A percentile compares a stretch with the other conserved stretches of the same genome.
Evolutionary conservation across 257 asterid genomes (phyloP).

Genomic region (Solanum bulbocastanum): DNA sequence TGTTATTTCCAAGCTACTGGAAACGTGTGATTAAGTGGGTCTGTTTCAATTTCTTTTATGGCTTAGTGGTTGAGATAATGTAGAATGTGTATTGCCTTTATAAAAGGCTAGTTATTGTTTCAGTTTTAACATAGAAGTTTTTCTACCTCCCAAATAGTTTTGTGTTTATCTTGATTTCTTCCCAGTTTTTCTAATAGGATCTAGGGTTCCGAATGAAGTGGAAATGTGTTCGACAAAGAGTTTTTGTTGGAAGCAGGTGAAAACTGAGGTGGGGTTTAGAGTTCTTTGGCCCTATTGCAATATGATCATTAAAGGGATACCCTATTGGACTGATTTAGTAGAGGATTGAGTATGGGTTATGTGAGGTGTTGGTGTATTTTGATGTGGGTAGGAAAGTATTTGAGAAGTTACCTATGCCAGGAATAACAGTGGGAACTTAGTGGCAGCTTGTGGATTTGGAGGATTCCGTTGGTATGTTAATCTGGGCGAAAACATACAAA

Average conservation of each 20-base stretch:
- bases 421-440: background rate
- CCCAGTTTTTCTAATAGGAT: no score
- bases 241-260: background rate
- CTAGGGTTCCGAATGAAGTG: background rate
- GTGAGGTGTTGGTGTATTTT: background rate
- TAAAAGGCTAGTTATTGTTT: no score
- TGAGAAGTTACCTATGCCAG: background rate
- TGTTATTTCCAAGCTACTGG: no score
- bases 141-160: no score
- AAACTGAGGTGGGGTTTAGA: background rate
- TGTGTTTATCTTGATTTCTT: no score
- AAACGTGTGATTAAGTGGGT: no score
- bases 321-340: background rate
- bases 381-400: background rate
- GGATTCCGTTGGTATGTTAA: conserved; percentile 2
- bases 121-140: no score
- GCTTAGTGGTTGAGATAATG: no score
- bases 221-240: background rate
- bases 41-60: no score
- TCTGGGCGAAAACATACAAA: background rate
- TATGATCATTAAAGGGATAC: background rate
- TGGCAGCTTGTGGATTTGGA: background rate
- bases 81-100: no score
- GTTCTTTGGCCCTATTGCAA: background rate
- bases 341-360: background rate